phyloP scores from a whole-genome alignment of 495 filamentous ascomycete species.

The Pseudoneurospora amorphoporcata region DNA sequence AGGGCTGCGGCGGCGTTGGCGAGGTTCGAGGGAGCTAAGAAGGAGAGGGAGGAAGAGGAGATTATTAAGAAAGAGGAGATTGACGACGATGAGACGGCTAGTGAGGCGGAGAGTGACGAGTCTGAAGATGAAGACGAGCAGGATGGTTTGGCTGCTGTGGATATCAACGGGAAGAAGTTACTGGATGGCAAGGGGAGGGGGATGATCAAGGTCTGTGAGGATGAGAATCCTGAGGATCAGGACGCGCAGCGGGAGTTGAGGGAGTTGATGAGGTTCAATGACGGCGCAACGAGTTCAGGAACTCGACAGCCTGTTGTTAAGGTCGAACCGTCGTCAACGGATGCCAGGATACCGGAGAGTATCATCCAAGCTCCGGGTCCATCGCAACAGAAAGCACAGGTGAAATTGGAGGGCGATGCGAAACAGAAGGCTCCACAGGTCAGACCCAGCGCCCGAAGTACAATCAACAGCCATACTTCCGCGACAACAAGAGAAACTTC shows the following conservation, averaged over 20 bases:
- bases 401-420: not conserved
- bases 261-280: conserved; percentile 35
- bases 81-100: conserved; percentile 29
- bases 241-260: conserved; percentile 51
- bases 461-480: not conserved
- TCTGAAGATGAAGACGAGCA: conserved; percentile 26
- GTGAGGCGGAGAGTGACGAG: conserved; percentile 29
- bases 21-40: conserved; percentile 52
- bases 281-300: not conserved
- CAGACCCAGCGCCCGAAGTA: not conserved
- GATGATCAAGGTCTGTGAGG: conserved; percentile 62
- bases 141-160: conserved; percentile 30
- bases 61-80: conserved; percentile 15
- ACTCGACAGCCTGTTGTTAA: not conserved
- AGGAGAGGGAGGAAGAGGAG: conserved; percentile 27
- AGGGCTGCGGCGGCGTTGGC: conserved; percentile 67
- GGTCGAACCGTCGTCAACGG: not conserved
- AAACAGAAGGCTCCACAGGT: not conserved
- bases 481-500: not conserved
- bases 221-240: conserved; percentile 51
- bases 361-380: not conserved
- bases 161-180: conserved; percentile 49
- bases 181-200: conserved; percentile 49
- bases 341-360: not conserved
- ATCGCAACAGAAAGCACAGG: not conserved